Percentiles rank a stretch among this genome's conserved stretches.
Conservation (phyloP, 2,329 filamentous ascomycete genomes). For the Ascomycota sp. region DNA sequence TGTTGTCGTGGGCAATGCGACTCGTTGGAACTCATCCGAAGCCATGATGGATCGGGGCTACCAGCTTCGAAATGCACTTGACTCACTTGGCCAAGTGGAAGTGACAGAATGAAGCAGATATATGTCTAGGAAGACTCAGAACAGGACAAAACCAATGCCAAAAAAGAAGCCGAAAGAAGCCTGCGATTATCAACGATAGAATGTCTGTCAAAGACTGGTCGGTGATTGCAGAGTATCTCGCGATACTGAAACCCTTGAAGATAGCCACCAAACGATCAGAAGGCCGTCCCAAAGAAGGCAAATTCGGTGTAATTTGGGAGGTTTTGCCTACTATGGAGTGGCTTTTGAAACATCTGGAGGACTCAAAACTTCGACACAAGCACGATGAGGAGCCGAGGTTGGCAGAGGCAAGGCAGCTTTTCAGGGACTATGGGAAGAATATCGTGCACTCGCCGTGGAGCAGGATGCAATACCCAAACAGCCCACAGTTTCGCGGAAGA, state of each 20-base stretch:
- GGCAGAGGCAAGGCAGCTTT: not conserved
- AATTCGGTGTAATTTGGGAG: not conserved
- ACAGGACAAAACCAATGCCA: no score
- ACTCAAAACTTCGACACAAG: no score
- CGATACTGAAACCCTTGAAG: conserved; percentile 1
- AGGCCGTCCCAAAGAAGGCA: not conserved
- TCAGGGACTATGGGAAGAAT: not conserved
- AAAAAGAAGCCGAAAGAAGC: not conserved
- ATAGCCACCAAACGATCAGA: conserved; percentile 2
- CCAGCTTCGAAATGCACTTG: no score
- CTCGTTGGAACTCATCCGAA: no score
- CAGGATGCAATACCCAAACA: not conserved
- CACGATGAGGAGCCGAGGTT: no score
- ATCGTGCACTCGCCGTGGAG: not conserved
- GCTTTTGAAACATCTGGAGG: no score
- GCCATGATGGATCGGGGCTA: no score
- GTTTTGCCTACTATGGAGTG: no score
- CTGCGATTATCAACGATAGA: conserved; percentile 1
- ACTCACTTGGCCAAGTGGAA: no score
- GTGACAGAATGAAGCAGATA: no score
- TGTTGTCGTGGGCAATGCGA: no score
- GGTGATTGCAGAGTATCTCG: conserved; percentile 1
- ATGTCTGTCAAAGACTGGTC: conserved; percentile 1
- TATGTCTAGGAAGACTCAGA: no score
- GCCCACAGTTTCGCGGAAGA: not conserved